A percentile compares a stretch with the other conserved stretches of the same genome.
phyloP scores from a whole-genome alignment of 371 early-diverging fungal genomes.

The Parasitella parasitica region DNA sequence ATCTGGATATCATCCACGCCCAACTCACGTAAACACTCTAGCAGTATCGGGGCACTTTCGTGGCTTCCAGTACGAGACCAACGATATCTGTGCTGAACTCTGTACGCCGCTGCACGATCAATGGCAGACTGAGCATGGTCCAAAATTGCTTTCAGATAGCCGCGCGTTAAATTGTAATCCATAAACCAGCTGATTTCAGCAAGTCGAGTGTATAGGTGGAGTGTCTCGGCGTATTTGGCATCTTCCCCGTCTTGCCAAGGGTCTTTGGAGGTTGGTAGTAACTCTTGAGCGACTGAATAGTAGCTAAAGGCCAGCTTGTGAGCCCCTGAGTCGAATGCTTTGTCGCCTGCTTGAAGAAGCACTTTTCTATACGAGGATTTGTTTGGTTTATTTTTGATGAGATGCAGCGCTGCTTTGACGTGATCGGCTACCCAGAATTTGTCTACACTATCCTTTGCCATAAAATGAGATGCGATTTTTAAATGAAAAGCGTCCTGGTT shows the following conservation, averaged over 20 bases:
- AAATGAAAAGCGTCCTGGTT: constrained; percentile 32
- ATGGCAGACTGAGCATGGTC: constrained; percentile 38
- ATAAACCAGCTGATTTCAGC: constrained; percentile 48
- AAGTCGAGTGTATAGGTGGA: constrained; percentile 42
- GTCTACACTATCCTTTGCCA: constrained; percentile 31
- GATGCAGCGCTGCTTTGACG: constrained; percentile 75
- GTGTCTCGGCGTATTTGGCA: constrained; percentile 37
- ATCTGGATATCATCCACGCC: constrained; percentile 35
- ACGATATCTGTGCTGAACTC: constrained; percentile 40
- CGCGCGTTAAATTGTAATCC: constrained; percentile 29
- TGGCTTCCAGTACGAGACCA: constrained; percentile 35
- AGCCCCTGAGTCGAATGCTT: constrained; percentile 46
- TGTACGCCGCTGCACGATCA: constrained; percentile 48
- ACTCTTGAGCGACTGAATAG: constrained; percentile 31
- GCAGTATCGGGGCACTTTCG: constrained; percentile 30
- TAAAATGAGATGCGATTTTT: constrained; percentile 38
- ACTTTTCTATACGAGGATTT: constrained; percentile 36
- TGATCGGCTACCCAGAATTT: constrained; percentile 65
- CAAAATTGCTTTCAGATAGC: constrained; percentile 30
- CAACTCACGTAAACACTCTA: constrained; percentile 42
- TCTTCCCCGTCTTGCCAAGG: constrained; percentile 46
- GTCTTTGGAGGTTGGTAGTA: constrained; percentile 19
- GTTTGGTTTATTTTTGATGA: constrained; percentile 67
- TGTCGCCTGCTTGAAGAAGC: constrained; percentile 39
- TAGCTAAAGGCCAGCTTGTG: constrained; percentile 42